Evolutionary conservation across 2,329 filamentous ascomycete species (phyloP).

Genomic region (Ploettnerulaceae sp.): DNA sequence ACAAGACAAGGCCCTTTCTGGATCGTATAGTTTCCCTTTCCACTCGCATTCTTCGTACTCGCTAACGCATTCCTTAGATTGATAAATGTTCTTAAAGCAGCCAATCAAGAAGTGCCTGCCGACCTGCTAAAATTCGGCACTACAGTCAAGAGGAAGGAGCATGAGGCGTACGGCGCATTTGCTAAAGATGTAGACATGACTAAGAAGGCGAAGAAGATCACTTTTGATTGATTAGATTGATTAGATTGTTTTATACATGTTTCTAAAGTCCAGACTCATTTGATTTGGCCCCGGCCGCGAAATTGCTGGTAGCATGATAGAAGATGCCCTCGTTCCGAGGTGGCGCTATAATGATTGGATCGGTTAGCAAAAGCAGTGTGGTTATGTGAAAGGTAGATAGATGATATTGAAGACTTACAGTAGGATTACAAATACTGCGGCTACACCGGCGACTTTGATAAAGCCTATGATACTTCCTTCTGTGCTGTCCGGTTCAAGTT

Average conservation of each 20-base stretch:
- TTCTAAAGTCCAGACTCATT: neutral
- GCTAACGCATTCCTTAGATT: slow-evolving; percentile 47
- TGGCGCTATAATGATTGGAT: slow-evolving; percentile 39
- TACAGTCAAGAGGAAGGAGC: slow-evolving; percentile 98
- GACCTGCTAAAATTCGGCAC: slow-evolving; percentile 92
- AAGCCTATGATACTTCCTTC: slow-evolving; percentile 33
- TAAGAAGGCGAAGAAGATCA: slow-evolving; percentile 86
- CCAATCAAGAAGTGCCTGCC: slow-evolving; percentile 85
- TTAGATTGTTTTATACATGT: neutral
- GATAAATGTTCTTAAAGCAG: slow-evolving; percentile 92
- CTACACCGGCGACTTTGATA: slow-evolving; percentile 45
- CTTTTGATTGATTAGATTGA: slow-evolving; percentile 60
- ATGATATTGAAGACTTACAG: slow-evolving; percentile 49
- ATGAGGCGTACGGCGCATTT: slow-evolving; percentile 92
- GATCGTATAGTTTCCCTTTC: slow-evolving; percentile 59
- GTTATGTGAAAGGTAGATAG: neutral
- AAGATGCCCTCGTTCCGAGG: slow-evolving; percentile 51
- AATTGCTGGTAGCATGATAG: slow-evolving; percentile 46
- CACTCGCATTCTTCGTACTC: neutral
- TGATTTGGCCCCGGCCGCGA: slow-evolving; percentile 29
- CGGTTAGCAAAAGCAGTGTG: slow-evolving; percentile 5
- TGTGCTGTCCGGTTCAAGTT: slow-evolving; percentile 24
- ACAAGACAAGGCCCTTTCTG: slow-evolving; percentile 86
- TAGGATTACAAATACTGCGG: slow-evolving; percentile 47
- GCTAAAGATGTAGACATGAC: slow-evolving; percentile 85